Evolutionary conservation across 257 asterid species (phyloP).

Genomic region (Solanum clarkiae): DNA sequence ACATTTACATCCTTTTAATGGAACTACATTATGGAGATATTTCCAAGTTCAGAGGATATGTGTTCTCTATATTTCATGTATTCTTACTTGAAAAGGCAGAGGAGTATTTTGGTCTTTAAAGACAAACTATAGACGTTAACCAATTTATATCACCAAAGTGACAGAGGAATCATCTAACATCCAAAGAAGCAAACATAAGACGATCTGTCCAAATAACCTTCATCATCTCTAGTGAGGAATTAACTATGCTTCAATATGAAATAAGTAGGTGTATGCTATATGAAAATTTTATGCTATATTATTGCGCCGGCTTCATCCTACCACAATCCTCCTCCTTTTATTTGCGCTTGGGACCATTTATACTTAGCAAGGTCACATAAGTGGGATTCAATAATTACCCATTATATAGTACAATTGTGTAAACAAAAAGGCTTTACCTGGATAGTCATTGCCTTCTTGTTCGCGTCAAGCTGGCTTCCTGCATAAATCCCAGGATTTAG

Average conservation of each 20-base stretch:
- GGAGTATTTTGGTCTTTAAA: not conserved
- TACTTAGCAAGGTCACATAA: not conserved
- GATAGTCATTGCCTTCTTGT: conserved; percentile 76
- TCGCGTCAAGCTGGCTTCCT: conserved; percentile 79
- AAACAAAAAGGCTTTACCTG: conserved; percentile 28
- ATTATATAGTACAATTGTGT: not conserved
- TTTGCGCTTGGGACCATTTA: not conserved
- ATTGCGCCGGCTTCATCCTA: not conserved
- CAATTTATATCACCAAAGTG: not conserved
- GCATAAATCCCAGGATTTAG: conserved; percentile 7
- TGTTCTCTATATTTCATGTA: not conserved
- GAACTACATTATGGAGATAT: not conserved
- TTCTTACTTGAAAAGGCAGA: not conserved
- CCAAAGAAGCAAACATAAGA: not conserved
- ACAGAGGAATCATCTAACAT: not conserved
- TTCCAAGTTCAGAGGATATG: not conserved
- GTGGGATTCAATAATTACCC: not conserved
- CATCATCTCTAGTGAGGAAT: not conserved
- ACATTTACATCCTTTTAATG: not conserved
- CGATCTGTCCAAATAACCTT: not conserved
- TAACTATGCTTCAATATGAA: not conserved
- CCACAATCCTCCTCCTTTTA: not conserved
- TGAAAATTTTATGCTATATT: not conserved
- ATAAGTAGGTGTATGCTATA: not conserved
- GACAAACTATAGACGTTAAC: not conserved